phyloP scores from a whole-genome alignment of 2,329 filamentous ascomycete genomes.

The Stenocarpella maydis region DNA sequence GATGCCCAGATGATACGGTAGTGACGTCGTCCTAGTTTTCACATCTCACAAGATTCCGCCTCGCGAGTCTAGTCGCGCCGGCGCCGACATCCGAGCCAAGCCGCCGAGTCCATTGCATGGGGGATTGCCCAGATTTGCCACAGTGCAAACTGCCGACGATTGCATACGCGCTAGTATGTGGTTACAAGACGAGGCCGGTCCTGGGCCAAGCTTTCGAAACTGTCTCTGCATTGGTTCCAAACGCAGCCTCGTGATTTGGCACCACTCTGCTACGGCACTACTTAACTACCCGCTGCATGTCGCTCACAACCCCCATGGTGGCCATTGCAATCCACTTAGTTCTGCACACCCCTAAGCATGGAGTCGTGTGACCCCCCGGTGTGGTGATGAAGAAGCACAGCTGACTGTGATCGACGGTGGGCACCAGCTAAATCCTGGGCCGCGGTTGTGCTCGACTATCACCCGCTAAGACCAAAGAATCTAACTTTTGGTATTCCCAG shows the following conservation, averaged over 20 bases:
- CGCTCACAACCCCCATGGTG: not conserved
- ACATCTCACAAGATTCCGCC: constrained; percentile 18
- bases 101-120: not conserved
- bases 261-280: not conserved
- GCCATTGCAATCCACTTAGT: no score
- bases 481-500: not conserved
- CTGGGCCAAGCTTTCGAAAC: constrained; percentile 1
- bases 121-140: not conserved
- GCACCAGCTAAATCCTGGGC: not conserved
- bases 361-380: no score
- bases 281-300: constrained; percentile 16
- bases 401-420: constrained; percentile 3
- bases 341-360: no score
- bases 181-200: not conserved
- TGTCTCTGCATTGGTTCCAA: not conserved
- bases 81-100: constrained; percentile 14
- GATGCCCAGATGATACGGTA: not conserved
- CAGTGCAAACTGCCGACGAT: not conserved
- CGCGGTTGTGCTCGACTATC: constrained; percentile 14
- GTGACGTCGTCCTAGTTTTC: not conserved
- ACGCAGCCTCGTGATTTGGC: constrained; percentile 23
- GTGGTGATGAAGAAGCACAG: no score
- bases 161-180: not conserved
- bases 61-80: constrained; percentile 18
- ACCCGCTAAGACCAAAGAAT: not conserved